Base-by-base conservation (phyloP, 805 yeast genomes). In the Wickerhamomyces alni region DNA sequence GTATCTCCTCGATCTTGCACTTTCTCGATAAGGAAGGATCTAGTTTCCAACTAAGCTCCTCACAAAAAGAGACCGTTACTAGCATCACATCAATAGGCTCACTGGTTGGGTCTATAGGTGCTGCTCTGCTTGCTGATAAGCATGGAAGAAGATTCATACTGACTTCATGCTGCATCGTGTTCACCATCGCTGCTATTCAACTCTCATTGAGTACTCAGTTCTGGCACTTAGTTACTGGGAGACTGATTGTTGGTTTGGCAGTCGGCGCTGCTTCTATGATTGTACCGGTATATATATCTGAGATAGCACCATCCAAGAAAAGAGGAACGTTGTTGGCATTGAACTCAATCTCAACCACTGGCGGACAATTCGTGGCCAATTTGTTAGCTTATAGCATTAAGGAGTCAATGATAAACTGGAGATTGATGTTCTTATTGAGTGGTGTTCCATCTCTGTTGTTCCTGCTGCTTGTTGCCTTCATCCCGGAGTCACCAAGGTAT, bases 251-350 rank as follows among this genome's bases (percentile, higher is more conserved):
- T 13, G 89, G 89, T n/a, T 51, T 80, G 19, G 87, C 83, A 8
- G 79, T 84, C 18, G 93, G 93, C 13, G 72, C 74, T 21, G 81
- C 84, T 6, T 74, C 88, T 0, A 83, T 82, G 50, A 67, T 80
- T 30, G 77, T 80, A 3, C 91, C 82, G 0, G 66, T 75, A 12
- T 76, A 72, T 51, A 61, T 76, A 12, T 69, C 78, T 18, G 83
- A 77, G 52, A 61, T 74, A 21, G 63, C 74, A 4, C 73, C 75
- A 2, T 57, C 69, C 3, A 57, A 50, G 17, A 53, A 55, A 10
- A 59, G 74, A 47, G 72, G 73, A 2, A 53, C 58, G 3, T 49
- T 66, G 31, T 47, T 64, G 38, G 63, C 69, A 8, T 50, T 67
- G 37, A 66, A 65, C 51, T 61, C 67, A 1, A 40, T 65, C 28